Percentiles rank a stretch among this genome's conserved stretches.
phyloP scores from a whole-genome alignment of 306 rosid genomes.

The Abrus precatorius region DNA sequence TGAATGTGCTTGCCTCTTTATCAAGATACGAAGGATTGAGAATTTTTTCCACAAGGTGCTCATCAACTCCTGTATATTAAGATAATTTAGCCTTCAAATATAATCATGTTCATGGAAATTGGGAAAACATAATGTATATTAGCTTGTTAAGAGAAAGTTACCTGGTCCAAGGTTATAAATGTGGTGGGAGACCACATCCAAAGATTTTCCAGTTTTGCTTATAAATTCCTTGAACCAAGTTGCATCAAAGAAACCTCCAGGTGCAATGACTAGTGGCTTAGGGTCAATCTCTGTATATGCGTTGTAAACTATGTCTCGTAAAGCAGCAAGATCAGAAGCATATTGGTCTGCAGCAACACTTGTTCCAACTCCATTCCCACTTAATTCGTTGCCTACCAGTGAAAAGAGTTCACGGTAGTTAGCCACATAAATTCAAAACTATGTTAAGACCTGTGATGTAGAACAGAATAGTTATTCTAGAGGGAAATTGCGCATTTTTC shows the following conservation, averaged over 20 bases:
- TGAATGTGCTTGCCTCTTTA: slow-evolving; percentile 63
- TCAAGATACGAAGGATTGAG: slow-evolving; percentile 78
- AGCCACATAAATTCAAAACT: not conserved
- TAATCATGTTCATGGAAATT: slow-evolving; percentile 28
- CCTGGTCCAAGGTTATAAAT: slow-evolving; percentile 97
- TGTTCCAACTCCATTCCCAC: slow-evolving; percentile 90
- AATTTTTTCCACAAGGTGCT: slow-evolving; percentile 80
- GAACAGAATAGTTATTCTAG: slow-evolving; percentile 13
- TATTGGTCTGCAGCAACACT: slow-evolving; percentile 76
- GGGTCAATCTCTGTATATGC: slow-evolving; percentile 57
- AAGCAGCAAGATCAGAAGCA: slow-evolving; percentile 67
- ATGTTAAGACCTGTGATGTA: not conserved
- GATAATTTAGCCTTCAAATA: slow-evolving; percentile 9
- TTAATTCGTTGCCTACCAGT: slow-evolving; percentile 80
- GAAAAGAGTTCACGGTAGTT: slow-evolving; percentile 1
- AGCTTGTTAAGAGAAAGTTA: slow-evolving; percentile 33
- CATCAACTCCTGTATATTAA: slow-evolving; percentile 70
- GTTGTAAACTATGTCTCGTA: slow-evolving; percentile 59
- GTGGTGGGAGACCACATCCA: slow-evolving; percentile 85
- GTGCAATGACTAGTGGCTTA: slow-evolving; percentile 85
- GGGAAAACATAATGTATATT: not conserved
- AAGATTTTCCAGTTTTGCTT: slow-evolving; percentile 55
- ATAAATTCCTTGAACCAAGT: slow-evolving; percentile 78
- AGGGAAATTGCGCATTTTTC: slow-evolving; percentile 6
- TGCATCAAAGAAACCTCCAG: slow-evolving; percentile 92